phyloP scores from a whole-genome alignment of 2,329 filamentous ascomycete species.

The Eutypella sp. region DNA sequence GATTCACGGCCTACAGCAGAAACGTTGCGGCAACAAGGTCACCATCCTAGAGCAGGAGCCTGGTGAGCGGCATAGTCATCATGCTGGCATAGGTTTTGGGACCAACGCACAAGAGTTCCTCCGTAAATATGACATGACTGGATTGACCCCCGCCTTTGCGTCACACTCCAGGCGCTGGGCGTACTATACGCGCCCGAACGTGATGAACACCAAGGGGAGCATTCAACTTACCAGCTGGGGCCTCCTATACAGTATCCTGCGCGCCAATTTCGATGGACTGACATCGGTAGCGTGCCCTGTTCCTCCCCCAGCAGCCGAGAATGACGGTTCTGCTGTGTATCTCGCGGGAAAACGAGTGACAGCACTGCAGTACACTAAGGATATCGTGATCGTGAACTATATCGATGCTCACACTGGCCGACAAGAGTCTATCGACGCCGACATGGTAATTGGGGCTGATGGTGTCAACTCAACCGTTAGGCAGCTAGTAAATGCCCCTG shows the following conservation, averaged over 20 bases:
- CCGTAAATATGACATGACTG: constrained; percentile 26
- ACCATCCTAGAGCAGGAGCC: constrained; percentile 34
- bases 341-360: constrained; percentile 17
- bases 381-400: constrained; percentile 13
- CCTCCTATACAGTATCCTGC: constrained; percentile 32
- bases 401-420: constrained; percentile 16
- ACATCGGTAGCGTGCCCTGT: constrained; percentile 15
- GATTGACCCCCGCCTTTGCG: constrained; percentile 10
- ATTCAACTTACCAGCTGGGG: constrained; percentile 38
- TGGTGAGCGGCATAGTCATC: constrained; percentile 27
- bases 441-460: constrained; percentile 26
- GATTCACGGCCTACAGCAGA: constrained; percentile 27
- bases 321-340: constrained; percentile 18
- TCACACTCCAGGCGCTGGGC: constrained; percentile 8
- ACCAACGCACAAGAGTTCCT: constrained; percentile 30
- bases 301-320: constrained; percentile 11
- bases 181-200: constrained; percentile 7
- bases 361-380: constrained; percentile 7
- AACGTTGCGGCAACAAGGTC: constrained; percentile 29
- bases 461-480: constrained; percentile 28
- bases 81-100: constrained; percentile 34
- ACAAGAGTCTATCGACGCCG: constrained; percentile 27
- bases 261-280: constrained; percentile 35
- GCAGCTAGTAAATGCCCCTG: constrained; percentile 15
- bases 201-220: constrained; percentile 10